Base-by-base conservation (phyloP, 768 basidiomycete genomes). In the Collybia mongolica region DNA sequence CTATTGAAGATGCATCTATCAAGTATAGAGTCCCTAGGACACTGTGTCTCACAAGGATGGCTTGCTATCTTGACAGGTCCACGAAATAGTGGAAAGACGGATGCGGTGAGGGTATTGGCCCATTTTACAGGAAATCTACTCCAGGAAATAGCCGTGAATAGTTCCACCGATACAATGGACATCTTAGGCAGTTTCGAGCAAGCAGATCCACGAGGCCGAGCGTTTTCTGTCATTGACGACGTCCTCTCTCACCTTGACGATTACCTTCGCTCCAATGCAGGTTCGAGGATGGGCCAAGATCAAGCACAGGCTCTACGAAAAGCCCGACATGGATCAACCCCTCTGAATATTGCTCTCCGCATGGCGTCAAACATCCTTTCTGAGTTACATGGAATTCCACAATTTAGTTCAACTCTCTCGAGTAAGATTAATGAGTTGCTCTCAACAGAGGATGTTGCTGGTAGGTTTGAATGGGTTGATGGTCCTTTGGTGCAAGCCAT, bases 151-250 rank as follows among this genome's bases (percentile, higher is more conserved):
- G 74, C 83, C 15, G 73, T 98, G 61, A 95, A 90, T 64, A 86
- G 80, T 51, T 86, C 90, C 6, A 93, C 91, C 2, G 97, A 99
- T 64, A 90, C 94, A 1, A 85, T 86, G 65, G 97, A 99, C 67
- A 85, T 99, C 28, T 71, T 99, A 39, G 97, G 97, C 28, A 88
- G 90, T 64, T 98, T 98, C 61, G 97, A 99, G 68, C 96, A 98
- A 68, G 82, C 87, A 22, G 89, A 93, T 63, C 47, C 63, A 32
- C 68, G 66, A n/a, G 69, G 72, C 29, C 75, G 74, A 15, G 52
- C 72, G 24, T 46, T 68, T 8, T 59, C 61, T 15, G 49, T 78
- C 8, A 60, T 80, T 9, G 69, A 76, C 24, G 67, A 77, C 15
- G 56, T 76, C 5, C 54, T 81, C 18, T 52, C 54, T 20, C 52